A percentile compares a stretch with the other conserved stretches of the same genome.
These are phyloP conservation scores for Fusarium marasasianum DNA, from an alignment of 2,329 filamentous ascomycete genomes.

Conservation along the genomic window DNA sequence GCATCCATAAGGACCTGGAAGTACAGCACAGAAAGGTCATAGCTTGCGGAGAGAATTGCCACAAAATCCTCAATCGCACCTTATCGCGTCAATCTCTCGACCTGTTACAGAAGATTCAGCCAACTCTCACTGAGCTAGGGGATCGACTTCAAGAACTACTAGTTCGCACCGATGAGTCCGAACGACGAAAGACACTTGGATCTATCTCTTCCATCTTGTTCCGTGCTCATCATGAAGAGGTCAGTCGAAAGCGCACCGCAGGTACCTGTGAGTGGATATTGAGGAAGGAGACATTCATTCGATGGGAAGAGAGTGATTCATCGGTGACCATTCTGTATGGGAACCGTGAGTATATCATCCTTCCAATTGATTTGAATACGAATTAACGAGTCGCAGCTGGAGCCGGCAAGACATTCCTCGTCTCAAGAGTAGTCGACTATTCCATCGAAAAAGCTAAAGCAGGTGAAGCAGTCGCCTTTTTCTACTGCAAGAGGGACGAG, in stretches of 20 bases:
- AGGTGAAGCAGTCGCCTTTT: accelerated
- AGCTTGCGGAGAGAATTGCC: accelerated
- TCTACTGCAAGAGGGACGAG: background rate
- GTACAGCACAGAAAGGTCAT: accelerated
- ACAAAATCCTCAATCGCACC: accelerated
- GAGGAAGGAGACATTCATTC: accelerated
- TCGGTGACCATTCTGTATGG: accelerated
- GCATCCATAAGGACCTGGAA: background rate
- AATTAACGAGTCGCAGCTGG: background rate
- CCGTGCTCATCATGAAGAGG: accelerated
- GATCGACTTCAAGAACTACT: accelerated
- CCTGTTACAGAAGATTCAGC: accelerated
- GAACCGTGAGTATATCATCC: background rate
- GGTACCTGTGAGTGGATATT: background rate
- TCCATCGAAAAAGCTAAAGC: accelerated
- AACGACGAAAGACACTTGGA: accelerated
- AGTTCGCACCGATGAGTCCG: accelerated
- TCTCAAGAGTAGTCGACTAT: background rate
- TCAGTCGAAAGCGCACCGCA: accelerated
- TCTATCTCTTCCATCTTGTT: accelerated
- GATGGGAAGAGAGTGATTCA: accelerated
- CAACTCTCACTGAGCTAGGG: accelerated
- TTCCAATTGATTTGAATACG: too few relatives aligned
- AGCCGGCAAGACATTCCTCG: accelerated
- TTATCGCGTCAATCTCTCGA: accelerated